These are phyloP conservation scores for Tuber indicum DNA, from an alignment of 495 filamentous ascomycete species.

Conservation along the genomic window DNA sequence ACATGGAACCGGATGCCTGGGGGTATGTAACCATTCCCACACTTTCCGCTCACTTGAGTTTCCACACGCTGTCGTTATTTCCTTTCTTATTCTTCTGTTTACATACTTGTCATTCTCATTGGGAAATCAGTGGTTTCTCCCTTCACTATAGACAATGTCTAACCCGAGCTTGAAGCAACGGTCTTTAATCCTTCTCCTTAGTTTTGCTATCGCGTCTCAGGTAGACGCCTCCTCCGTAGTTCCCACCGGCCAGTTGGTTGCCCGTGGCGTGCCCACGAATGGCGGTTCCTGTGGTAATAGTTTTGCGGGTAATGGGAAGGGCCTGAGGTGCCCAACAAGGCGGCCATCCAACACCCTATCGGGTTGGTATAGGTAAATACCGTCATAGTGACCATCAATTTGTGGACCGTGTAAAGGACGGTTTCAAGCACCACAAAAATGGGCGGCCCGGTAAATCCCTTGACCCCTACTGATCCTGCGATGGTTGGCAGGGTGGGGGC, in stretches of 20 bases:
- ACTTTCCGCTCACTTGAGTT: neutral
- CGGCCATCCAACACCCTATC: too few relatives aligned
- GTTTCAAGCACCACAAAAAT: neutral
- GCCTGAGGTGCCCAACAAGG: neutral
- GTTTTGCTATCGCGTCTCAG: neutral
- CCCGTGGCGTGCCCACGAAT: neutral
- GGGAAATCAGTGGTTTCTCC: neutral
- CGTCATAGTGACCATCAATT: neutral
- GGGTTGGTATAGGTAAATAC: neutral
- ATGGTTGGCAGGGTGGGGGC: neutral
- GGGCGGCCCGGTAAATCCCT: neutral
- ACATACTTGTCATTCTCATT: neutral
- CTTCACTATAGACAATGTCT: neutral
- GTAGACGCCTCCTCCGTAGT: neutral
- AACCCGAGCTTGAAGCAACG: neutral
- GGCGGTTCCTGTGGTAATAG: neutral
- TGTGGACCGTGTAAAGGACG: neutral
- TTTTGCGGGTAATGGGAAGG: neutral
- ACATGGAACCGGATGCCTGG: neutral
- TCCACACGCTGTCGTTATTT: neutral
- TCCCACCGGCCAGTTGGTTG: neutral
- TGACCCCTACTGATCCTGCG: neutral
- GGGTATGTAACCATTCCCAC: neutral
- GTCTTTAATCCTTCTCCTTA: neutral
- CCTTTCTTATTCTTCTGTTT: neutral